Percentiles rank a stretch among this genome's conserved stretches.
These are phyloP conservation scores for Cryphonectria parasitica DNA, from an alignment of 2,329 filamentous ascomycete genomes.

Conservation along the genomic window DNA sequence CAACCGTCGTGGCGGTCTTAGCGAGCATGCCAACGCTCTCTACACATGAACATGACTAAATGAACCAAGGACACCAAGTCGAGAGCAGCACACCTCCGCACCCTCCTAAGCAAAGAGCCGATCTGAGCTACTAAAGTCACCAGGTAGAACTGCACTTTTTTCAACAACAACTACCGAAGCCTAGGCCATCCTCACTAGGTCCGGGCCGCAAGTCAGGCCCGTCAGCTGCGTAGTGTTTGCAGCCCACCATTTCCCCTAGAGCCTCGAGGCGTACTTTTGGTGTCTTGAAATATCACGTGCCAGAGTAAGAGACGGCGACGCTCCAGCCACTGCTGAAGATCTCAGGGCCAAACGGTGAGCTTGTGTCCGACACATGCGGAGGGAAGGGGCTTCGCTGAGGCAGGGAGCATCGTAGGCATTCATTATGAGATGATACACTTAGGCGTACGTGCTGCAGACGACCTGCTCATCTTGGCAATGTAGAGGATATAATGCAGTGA, in stretches of 20 bases:
- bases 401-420: too few relatives aligned
- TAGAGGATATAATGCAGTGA: background rate
- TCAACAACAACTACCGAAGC: background rate
- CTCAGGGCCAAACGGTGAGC: conserved; percentile 81
- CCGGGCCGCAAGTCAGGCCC: too few relatives aligned
- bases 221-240: background rate
- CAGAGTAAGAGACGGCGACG: background rate
- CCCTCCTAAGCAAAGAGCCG: background rate
- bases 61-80: background rate
- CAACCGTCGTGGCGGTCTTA: background rate
- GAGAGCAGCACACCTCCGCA: background rate
- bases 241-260: background rate
- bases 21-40: background rate
- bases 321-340: conserved; percentile 89
- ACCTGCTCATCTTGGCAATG: too few relatives aligned
- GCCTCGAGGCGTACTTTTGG: background rate
- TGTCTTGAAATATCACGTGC: background rate
- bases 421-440: background rate
- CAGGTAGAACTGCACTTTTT: background rate
- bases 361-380: conserved; percentile 56
- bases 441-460: too few relatives aligned
- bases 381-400: conserved; percentile 78
- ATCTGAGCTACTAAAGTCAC: background rate
- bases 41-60: background rate
- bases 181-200: background rate